Evolutionary conservation across 495 filamentous ascomycete genomes (phyloP).

Genomic region (Neurospora africana): DNA sequence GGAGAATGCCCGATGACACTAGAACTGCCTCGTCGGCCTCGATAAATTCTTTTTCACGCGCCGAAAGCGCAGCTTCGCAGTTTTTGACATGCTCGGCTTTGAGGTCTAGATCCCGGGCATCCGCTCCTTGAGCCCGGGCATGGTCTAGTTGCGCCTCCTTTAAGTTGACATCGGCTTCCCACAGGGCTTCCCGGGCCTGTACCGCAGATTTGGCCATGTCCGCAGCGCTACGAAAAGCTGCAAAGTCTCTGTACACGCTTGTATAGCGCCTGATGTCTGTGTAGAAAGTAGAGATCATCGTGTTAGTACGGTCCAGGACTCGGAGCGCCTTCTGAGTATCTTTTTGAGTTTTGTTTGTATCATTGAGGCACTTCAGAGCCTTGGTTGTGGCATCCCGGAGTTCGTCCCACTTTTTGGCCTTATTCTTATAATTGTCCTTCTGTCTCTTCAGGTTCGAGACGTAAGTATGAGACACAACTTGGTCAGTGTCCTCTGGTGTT

Average conservation of each 20-base stretch:
- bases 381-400: not conserved
- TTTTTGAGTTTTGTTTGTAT: not conserved
- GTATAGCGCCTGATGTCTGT: fast-evolving
- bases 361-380: not conserved
- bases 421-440: too few relatives aligned
- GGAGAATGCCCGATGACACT: not conserved
- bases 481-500: not conserved
- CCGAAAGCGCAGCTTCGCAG: not conserved
- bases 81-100: not conserved
- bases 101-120: not conserved
- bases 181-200: not conserved
- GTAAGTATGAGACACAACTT: not conserved
- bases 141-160: not conserved
- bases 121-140: not conserved
- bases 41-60: not conserved
- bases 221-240: not conserved
- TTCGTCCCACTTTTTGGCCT: not conserved
- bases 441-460: too few relatives aligned
- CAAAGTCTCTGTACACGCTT: not conserved
- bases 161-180: not conserved
- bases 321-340: not conserved
- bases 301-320: not conserved
- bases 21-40: not conserved
- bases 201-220: not conserved
- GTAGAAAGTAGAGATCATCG: not conserved